Base-by-base conservation (phyloP, 345 rosid genomes). In the Iberis pinnata region DNA sequence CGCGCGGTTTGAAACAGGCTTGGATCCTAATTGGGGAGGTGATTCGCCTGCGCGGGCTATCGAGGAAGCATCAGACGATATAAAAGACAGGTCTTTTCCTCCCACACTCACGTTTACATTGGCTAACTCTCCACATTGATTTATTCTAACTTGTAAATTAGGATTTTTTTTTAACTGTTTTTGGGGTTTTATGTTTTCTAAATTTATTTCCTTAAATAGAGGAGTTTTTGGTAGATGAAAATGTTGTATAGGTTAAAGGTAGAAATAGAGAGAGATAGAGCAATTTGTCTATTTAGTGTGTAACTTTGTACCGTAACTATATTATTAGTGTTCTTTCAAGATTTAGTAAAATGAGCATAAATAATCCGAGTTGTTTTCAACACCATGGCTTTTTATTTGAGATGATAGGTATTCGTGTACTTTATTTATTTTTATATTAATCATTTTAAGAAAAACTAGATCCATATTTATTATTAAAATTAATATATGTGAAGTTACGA, bases 61-160 rank as follows among this genome's bases (percentile, higher is more conserved):
- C 71, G 71, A 59, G 38, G 70, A 51, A 57, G 44, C 57, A 53
- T 38, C 4, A 11, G 15, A 59, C n/a, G n/a, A n/a, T n/a, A n/a
- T n/a, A 38, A 45, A 53, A 65, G 49, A 42, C 60, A 52, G 54
- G 49, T 66, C 18, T 20, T 25, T 13, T 16, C 60, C n/a, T n/a
- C n/a, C n/a, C n/a, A n/a, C 55, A 66, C 49, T 50, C 53, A 66
- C 37, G 59, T 50, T 62, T 25, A 58, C 70, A 58, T 27, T 52
- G 50, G 27, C n/a, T 26, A 33, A 65, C 18, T 26, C 18, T 36
- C 60, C 60, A 58, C 55, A 27, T 38, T 58, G 49, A 66, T 45
- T 59, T 5, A 58, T 52, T 44, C 49, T 66, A 66, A 66, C 71
- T 27, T 66, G 71, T 66, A 66, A 59, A 66, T 52, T 66, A 66